Conservation (phyloP, 2,329 filamentous ascomycete genomes). For the Fusarium decemcellulare region DNA sequence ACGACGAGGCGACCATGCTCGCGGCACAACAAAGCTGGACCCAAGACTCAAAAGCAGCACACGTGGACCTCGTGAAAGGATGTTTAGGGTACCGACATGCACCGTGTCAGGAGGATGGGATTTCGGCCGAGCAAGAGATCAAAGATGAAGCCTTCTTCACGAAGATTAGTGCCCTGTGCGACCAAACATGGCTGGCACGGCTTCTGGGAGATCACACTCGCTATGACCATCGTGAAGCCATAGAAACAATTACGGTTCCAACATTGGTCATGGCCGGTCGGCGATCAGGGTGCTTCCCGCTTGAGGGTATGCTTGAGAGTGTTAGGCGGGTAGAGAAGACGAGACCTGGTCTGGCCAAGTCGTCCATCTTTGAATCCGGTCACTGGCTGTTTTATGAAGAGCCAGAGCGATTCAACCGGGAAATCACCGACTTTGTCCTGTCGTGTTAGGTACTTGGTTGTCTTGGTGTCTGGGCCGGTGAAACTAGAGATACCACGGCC, state of each 20-base stretch:
- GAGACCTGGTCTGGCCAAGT: conserved; percentile 36
- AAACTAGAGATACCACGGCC: neutral
- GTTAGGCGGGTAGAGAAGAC: conserved; percentile 40
- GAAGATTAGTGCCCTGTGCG: conserved; percentile 44
- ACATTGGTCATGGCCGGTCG: conserved; percentile 46
- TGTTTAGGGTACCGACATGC: conserved; percentile 45
- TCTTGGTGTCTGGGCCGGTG: neutral
- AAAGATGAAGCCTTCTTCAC: conserved; percentile 46
- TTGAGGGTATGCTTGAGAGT: conserved; percentile 47
- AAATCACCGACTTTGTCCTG: conserved; percentile 41
- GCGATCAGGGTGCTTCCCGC: conserved; percentile 45
- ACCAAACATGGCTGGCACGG: conserved; percentile 46
- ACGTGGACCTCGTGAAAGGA: conserved; percentile 43
- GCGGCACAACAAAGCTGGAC: conserved; percentile 45
- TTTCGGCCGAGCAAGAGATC: conserved; percentile 40
- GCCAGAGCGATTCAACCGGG: conserved; percentile 43
- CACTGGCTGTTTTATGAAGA: conserved; percentile 49
- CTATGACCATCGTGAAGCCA: conserved; percentile 46
- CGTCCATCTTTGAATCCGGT: conserved; percentile 44
- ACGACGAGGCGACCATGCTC: conserved; percentile 43
- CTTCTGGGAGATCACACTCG: conserved; percentile 46
- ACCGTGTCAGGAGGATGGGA: conserved; percentile 34
- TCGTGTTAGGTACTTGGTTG: conserved; percentile 21
- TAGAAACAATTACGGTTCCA: conserved; percentile 43
- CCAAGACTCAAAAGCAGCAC: conserved; percentile 37